Percentiles rank a stretch among this genome's conserved stretches.
Conservation (phyloP, 768 basidiomycete species). For the Agaricus subrufescens region DNA sequence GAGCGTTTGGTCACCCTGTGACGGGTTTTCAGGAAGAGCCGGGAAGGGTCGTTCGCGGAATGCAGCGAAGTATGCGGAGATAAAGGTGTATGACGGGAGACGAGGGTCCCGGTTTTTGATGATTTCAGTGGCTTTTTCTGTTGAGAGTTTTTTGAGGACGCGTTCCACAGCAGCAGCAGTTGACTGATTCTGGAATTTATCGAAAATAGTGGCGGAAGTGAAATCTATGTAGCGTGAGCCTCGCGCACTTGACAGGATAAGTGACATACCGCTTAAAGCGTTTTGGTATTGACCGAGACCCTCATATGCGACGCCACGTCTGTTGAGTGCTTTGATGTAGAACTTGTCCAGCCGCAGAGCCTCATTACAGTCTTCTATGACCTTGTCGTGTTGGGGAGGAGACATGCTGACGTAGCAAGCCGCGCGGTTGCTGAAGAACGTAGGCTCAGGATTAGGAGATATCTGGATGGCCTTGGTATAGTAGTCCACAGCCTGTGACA, state of each 20-base stretch:
- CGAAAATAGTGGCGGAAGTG: constrained; percentile 94
- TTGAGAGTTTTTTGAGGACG: constrained; percentile 81
- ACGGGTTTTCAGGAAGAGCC: constrained; percentile 61
- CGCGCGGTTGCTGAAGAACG: constrained; percentile 95
- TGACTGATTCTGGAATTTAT: constrained; percentile 81
- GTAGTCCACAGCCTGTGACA: constrained; percentile 51
- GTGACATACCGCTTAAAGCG: constrained; percentile 65
- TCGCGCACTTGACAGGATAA: not conserved
- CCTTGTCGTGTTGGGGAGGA: constrained; percentile 78
- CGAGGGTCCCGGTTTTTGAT: constrained; percentile 75
- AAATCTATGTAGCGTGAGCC: constrained; percentile 53
- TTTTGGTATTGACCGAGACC: constrained; percentile 69
- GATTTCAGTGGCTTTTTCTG: constrained; percentile 68
- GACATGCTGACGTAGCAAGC: constrained; percentile 94
- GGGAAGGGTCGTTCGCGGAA: constrained; percentile 77
- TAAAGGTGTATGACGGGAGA: constrained; percentile 87
- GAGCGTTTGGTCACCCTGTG: constrained; percentile 81
- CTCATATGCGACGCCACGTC: constrained; percentile 85
- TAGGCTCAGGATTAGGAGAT: constrained; percentile 78
- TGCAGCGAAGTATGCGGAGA: constrained; percentile 93
- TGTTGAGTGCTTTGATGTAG: constrained; percentile 90
- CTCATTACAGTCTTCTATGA: constrained; percentile 83
- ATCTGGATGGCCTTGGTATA: constrained; percentile 76
- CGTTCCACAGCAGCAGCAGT: constrained; percentile 84
- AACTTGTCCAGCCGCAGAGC: constrained; percentile 78